Evolutionary conservation across 257 asterid genomes (phyloP).

Genomic region (Ehretia macrophylla): DNA sequence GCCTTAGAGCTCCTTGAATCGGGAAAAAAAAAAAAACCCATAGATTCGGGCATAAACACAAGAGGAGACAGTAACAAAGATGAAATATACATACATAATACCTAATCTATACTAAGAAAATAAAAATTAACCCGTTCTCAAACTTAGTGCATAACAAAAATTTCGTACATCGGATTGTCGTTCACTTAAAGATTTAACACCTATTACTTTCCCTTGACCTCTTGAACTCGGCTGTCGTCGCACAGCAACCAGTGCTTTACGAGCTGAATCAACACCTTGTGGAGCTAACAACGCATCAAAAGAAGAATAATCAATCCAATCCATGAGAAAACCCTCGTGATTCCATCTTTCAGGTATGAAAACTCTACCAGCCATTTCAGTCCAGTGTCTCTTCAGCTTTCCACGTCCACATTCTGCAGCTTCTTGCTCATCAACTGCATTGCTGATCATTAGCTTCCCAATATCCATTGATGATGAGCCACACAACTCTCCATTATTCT

Average conservation of each 20-base stretch:
- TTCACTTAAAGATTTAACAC: not conserved
- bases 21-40: too few species aligned
- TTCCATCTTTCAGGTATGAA: slow-evolving; percentile 38
- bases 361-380: slow-evolving; percentile 15
- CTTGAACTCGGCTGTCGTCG: slow-evolving; percentile 3
- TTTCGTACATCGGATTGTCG: not conserved
- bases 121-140: too few species aligned
- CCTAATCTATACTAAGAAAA: too few species aligned
- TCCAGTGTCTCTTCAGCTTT: slow-evolving; percentile 20
- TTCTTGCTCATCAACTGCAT: slow-evolving; percentile 3
- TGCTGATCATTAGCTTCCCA: not conserved
- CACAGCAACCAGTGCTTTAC: slow-evolving; percentile 30
- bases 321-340: slow-evolving; percentile 33
- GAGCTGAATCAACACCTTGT: slow-evolving; percentile 30
- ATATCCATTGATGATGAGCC: not conserved
- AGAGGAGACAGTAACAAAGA: too few species aligned
- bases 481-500: not conserved
- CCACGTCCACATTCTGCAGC: not conserved
- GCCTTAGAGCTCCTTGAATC: too few species aligned
- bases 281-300: slow-evolving; percentile 38
- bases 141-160: not conserved
- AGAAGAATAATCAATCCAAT: slow-evolving; percentile 34
- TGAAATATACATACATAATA: too few species aligned
- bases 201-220: not conserved
- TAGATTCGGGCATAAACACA: too few species aligned